A percentile compares a stretch with the other conserved stretches of the same genome.
Evolutionary conservation across 306 rosid genomes (phyloP).

Genomic region (Dicorynia guianensis): DNA sequence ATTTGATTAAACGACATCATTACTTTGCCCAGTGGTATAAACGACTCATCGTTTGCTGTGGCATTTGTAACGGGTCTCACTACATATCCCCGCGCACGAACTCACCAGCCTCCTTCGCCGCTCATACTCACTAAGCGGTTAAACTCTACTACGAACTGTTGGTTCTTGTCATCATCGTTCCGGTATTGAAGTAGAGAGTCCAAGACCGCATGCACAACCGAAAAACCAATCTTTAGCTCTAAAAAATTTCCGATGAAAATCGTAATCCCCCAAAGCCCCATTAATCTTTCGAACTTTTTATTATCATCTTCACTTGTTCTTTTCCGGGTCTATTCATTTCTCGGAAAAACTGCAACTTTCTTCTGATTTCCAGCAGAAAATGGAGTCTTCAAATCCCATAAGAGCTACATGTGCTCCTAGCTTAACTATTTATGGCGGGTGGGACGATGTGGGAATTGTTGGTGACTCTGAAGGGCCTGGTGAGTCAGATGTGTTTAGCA

Average conservation of each 20-base stretch:
- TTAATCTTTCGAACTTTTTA: conserved; percentile 39
- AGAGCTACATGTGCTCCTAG: conserved; percentile 52
- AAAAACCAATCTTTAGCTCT: neutral
- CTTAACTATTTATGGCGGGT: conserved; percentile 70
- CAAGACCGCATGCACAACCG: neutral
- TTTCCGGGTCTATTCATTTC: conserved; percentile 45
- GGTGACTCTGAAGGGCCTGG: conserved; percentile 46
- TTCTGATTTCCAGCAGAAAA: conserved; percentile 39
- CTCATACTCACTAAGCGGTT: too few relatives aligned
- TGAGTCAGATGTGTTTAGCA: conserved; percentile 65
- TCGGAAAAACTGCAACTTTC: conserved; percentile 38
- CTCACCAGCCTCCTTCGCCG: too few relatives aligned
- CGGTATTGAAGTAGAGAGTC: conserved; percentile 7
- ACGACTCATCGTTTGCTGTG: conserved; percentile 32
- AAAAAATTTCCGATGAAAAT: conserved; percentile 56
- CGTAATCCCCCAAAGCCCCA: conserved; percentile 45
- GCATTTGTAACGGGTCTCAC: neutral
- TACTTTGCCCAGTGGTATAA: neutral
- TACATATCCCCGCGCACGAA: too few relatives aligned
- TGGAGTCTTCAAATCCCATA: conserved; percentile 40
- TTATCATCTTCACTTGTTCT: conserved; percentile 41
- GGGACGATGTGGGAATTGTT: conserved; percentile 68
- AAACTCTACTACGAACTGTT: neutral
- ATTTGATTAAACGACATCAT: conserved; percentile 5
- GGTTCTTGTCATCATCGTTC: conserved; percentile 19